Evolutionary conservation across 768 basidiomycete genomes (phyloP).

Genomic region (Termitomyces sp.): DNA sequence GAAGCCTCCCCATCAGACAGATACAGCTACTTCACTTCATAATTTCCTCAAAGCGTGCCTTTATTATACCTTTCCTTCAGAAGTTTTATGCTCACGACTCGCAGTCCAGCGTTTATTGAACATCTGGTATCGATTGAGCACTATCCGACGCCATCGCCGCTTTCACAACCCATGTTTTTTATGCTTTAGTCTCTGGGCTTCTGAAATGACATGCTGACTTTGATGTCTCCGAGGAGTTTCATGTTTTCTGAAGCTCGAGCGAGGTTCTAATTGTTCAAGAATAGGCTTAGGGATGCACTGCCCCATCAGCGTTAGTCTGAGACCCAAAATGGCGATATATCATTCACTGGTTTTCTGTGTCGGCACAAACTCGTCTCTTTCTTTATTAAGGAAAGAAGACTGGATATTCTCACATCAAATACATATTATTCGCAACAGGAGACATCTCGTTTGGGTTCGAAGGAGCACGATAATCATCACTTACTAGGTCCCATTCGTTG

Average conservation of each 20-base stretch:
- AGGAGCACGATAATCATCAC: background rate
- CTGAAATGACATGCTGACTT: background rate
- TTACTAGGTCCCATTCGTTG: too few species aligned
- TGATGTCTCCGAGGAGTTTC: background rate
- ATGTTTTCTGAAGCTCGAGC: background rate
- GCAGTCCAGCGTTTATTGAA: background rate
- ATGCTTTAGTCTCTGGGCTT: background rate
- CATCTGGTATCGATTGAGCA: background rate
- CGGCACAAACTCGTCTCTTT: background rate
- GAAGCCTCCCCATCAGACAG: slow-evolving; percentile 10
- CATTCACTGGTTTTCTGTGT: background rate
- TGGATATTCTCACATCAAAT: background rate
- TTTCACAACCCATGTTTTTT: slow-evolving; percentile 6
- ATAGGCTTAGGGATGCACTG: background rate
- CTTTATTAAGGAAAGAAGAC: background rate
- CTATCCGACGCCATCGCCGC: slow-evolving; percentile 8
- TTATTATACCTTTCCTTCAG: background rate
- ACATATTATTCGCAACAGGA: too few species aligned
- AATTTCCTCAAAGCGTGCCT: background rate
- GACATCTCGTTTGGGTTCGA: background rate
- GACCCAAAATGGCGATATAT: background rate
- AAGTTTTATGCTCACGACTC: background rate
- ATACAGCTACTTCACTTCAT: background rate
- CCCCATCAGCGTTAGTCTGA: background rate
- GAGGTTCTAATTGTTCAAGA: background rate